These are phyloP conservation scores for Sanghuangporus weigelae DNA, from an alignment of 1,284 basidiomycete species.

Conservation along the genomic window DNA sequence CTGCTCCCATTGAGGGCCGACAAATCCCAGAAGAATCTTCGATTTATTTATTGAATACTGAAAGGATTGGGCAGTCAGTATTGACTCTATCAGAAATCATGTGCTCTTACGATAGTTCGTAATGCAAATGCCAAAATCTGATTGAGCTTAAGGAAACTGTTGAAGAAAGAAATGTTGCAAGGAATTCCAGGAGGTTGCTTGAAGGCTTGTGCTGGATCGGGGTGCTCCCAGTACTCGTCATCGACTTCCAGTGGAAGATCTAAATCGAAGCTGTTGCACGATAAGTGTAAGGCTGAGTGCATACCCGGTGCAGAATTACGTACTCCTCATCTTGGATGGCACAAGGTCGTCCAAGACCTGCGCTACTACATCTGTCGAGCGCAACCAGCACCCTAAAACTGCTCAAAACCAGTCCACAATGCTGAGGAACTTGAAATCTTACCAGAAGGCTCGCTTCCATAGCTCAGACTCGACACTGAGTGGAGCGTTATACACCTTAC, in stretches of 20 bases:
- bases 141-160: constrained; percentile 52
- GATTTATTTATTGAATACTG: constrained; percentile 74
- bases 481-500: constrained; percentile 36
- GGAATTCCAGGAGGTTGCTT: constrained; percentile 55
- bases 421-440: constrained; percentile 12
- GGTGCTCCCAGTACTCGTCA: constrained; percentile 71
- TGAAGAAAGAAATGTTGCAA: constrained; percentile 50
- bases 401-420: constrained; percentile 7
- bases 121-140: constrained; percentile 64
- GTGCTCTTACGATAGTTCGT: constrained; percentile 51
- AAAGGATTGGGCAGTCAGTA: not conserved
- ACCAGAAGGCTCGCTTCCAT: constrained; percentile 82
- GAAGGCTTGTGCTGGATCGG: constrained; percentile 45
- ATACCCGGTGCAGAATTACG: constrained; percentile 24
- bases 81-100: not conserved
- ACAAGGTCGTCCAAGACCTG: constrained; percentile 73
- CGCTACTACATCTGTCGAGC: constrained; percentile 61
- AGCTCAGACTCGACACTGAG: constrained; percentile 55
- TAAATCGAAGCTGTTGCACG: constrained; percentile 57
- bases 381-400: constrained; percentile 52
- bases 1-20: constrained; percentile 61
- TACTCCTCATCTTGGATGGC: constrained; percentile 85
- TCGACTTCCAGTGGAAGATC: constrained; percentile 69
- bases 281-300: not conserved
- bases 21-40: constrained; percentile 50